Percentiles rank a stretch among this genome's conserved stretches.
phyloP scores from a whole-genome alignment of 306 rosid species.

The Malus sieversii region DNA sequence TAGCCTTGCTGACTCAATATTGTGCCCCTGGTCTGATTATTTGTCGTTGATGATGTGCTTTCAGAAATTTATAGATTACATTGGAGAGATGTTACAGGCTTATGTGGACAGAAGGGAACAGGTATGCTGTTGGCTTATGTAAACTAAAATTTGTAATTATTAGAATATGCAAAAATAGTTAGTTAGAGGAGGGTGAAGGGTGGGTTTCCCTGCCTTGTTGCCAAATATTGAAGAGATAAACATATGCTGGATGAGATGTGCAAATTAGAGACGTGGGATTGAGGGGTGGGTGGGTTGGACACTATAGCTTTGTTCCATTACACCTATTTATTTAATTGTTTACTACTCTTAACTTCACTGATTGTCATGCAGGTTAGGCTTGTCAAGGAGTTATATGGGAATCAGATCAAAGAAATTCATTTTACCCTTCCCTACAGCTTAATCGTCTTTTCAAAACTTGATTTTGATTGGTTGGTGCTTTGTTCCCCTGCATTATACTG shows the following conservation, averaged over 20 bases:
- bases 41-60: slow-evolving; percentile 22
- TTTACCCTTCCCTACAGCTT: slow-evolving; percentile 81
- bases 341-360: background rate
- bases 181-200: background rate
- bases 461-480: slow-evolving; percentile 72
- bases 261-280: background rate
- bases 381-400: slow-evolving; percentile 88
- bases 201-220: background rate
- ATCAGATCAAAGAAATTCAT: slow-evolving; percentile 70
- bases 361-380: slow-evolving; percentile 68
- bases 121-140: slow-evolving; percentile 41
- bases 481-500: background rate
- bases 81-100: slow-evolving; percentile 91
- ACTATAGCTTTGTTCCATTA: background rate
- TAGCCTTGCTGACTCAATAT: slow-evolving; percentile 21
- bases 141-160: background rate
- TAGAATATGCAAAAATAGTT: background rate
- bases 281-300: background rate
- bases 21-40: slow-evolving; percentile 15
- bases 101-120: slow-evolving; percentile 97
- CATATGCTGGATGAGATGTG: background rate
- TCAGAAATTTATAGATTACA: slow-evolving; percentile 87
- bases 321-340: background rate
- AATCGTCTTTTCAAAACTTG: slow-evolving; percentile 58
- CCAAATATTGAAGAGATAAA: background rate